phyloP scores from a whole-genome alignment of 2,329 filamentous ascomycete species.

The Boeremia lycopersici region DNA sequence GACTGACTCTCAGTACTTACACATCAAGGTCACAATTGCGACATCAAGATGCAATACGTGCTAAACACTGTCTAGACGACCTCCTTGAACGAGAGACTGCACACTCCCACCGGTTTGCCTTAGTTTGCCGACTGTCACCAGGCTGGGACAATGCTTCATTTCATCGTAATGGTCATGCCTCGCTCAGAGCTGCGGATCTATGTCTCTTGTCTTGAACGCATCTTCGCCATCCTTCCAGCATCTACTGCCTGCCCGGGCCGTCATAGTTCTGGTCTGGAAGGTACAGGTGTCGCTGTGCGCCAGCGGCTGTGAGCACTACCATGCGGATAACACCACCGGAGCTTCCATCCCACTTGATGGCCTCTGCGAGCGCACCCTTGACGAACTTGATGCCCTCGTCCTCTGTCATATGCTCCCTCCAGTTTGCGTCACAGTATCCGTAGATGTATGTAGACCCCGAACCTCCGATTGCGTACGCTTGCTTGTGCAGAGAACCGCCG shows the following conservation, averaged over 20 bases:
- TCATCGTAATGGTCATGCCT: slow-evolving; percentile 21
- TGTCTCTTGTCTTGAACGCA: slow-evolving; percentile 15
- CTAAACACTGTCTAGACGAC: background rate
- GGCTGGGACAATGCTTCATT: slow-evolving; percentile 9
- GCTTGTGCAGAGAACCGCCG: slow-evolving; percentile 96
- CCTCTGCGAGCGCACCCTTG: slow-evolving; percentile 87
- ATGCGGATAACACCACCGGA: slow-evolving; percentile 97
- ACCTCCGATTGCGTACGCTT: slow-evolving; percentile 91
- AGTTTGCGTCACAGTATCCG: slow-evolving; percentile 96
- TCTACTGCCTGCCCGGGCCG: slow-evolving; percentile 66
- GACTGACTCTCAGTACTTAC: background rate
- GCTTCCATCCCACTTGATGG: slow-evolving; percentile 99
- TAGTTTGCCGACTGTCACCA: background rate
- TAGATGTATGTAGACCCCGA: slow-evolving; percentile 99
- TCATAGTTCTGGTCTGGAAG: slow-evolving; percentile 86
- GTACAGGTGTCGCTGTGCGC: slow-evolving; percentile 92
- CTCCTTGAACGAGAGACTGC: background rate
- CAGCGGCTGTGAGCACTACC: slow-evolving; percentile 90
- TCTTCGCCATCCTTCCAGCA: background rate
- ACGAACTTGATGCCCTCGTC: slow-evolving; percentile 89
- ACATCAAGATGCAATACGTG: background rate
- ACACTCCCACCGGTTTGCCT: background rate
- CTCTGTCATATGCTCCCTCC: slow-evolving; percentile 94
- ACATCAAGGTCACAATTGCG: background rate
- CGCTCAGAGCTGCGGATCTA: slow-evolving; percentile 13